Evolutionary conservation across 2,329 filamentous ascomycete genomes (phyloP), one percentile per base, ranked within the genome.

Genomic region (Microsporum audouinii): DNA sequence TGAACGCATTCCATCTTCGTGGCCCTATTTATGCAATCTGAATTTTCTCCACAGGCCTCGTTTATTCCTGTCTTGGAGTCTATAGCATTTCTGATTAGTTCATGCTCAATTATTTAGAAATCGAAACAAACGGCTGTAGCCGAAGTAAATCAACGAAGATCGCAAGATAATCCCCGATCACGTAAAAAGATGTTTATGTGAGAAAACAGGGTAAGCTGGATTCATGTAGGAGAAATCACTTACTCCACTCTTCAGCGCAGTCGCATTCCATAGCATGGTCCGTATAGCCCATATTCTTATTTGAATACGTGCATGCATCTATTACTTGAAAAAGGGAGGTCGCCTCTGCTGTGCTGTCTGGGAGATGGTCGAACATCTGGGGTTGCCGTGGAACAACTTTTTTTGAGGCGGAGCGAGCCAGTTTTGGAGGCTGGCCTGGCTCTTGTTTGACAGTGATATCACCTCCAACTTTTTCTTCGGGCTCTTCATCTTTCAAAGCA

Each of bases 21-120:
- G 62, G 90, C 89, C 69, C 94, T 88, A 75, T 99, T 99, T 80
- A 99, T 99, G 76, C 94, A 99, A 74, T 97, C 92, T 14, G 91
- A 95, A 74, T 96, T 90, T 69, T 96, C 91, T 66, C 89, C 92
- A 73, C 94, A 99, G 57, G 94, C 91, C 75, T 87, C 76, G 73
- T 99, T 99, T 61, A 71, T 74, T 63, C 76, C 75, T 29, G 76
- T 75, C 17, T 75, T 69, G 58, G 77, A 51, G 70, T 84, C 82
- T 84, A 68, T 49, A 59, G 59, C 12, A 49, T 8, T 6, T 7
- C 39, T 14, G 17, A 47, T 47, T 45, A 60, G 34, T n/a, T 5
- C 14, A 23, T 45, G 23, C 36, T 41, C 4, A 29, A 29, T 14
- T 14, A 51, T 29, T 12, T 12, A 29, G 8, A 14, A 29, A 49